Percentiles rank a stretch among this genome's conserved stretches.
phyloP scores from a whole-genome alignment of 768 basidiomycete genomes.

The Boletus edulis region DNA sequence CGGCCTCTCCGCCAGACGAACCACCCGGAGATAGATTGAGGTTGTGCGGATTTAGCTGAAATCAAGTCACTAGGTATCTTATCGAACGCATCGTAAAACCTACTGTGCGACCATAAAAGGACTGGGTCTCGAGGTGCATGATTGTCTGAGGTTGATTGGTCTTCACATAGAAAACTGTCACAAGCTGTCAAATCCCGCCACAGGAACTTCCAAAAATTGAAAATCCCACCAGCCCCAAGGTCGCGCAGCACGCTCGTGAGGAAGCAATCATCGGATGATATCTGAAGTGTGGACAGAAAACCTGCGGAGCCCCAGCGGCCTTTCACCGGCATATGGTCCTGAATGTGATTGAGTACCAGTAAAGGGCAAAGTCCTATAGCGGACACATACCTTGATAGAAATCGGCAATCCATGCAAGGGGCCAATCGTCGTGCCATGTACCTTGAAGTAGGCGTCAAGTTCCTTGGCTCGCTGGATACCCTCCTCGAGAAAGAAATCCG shows the following conservation, averaged over 20 bases:
- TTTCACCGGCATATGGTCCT: conserved; percentile 43
- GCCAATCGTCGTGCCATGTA: conserved; percentile 39
- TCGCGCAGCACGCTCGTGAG: conserved; percentile 38
- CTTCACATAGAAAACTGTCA: conserved; percentile 41
- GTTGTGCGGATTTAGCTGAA: conserved; percentile 45
- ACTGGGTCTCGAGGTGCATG: conserved; percentile 38
- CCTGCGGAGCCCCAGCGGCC: conserved; percentile 39
- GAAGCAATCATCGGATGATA: conserved; percentile 24
- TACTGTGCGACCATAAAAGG: conserved; percentile 34
- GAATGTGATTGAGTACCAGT: background rate
- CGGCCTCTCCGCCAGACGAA: conserved; percentile 53
- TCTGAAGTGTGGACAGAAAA: conserved; percentile 28
- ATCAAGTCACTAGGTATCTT: background rate
- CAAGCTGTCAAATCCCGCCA: conserved; percentile 3
- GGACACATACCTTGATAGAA: conserved; percentile 36
- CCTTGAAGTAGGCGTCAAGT: conserved; percentile 38
- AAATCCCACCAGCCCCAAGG: conserved; percentile 39
- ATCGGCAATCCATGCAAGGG: conserved; percentile 43
- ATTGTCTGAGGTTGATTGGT: conserved; percentile 44
- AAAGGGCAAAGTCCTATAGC: background rate
- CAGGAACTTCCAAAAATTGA: background rate
- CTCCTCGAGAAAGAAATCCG: conserved; percentile 46
- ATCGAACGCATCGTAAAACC: background rate
- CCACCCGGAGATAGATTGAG: conserved; percentile 44
- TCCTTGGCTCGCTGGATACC: conserved; percentile 38